Conservation (phyloP, 305 asterid genomes). For the Fraxinus baroniana region DNA sequence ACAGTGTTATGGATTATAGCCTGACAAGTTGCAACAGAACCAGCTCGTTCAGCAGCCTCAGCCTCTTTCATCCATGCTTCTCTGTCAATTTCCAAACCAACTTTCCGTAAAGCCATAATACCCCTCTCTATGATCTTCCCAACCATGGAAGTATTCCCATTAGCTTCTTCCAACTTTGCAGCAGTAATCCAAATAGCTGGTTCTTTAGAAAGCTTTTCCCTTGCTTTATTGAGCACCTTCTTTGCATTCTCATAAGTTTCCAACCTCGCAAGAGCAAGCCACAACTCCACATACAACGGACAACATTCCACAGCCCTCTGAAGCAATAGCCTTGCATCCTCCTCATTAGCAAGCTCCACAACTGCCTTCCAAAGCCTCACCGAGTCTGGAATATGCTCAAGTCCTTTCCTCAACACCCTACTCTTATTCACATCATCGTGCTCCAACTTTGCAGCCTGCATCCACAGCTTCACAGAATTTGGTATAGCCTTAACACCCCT, state of each 20-base stretch:
- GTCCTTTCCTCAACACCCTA: slow-evolving; percentile 75
- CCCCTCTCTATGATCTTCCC: slow-evolving; percentile 83
- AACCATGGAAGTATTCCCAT: slow-evolving; percentile 63
- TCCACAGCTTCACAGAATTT: slow-evolving; percentile 80
- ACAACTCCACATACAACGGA: slow-evolving; percentile 78
- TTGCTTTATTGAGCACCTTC: slow-evolving; percentile 82
- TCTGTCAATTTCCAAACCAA: slow-evolving; percentile 78
- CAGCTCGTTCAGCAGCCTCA: slow-evolving; percentile 92
- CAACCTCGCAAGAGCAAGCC: slow-evolving; percentile 88
- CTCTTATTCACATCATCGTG: slow-evolving; percentile 68
- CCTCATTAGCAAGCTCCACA: slow-evolving; percentile 86
- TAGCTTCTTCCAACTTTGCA: slow-evolving; percentile 88
- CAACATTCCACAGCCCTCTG: slow-evolving; percentile 89
- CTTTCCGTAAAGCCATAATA: slow-evolving; percentile 74
- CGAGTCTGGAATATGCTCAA: slow-evolving; percentile 72
- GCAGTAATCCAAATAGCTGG: slow-evolving; percentile 91
- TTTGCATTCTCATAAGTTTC: slow-evolving; percentile 73
- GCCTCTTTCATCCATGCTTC: slow-evolving; percentile 98
- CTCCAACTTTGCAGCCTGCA: slow-evolving; percentile 90
- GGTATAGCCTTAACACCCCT: slow-evolving; percentile 78
- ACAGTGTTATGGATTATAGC: slow-evolving; percentile 78
- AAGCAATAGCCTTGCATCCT: slow-evolving; percentile 62
- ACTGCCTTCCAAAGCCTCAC: slow-evolving; percentile 96
- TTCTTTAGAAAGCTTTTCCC: slow-evolving; percentile 83
- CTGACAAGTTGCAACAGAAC: slow-evolving; percentile 80